Evolutionary conservation across 2,329 filamentous ascomycete genomes (phyloP).

Genomic region (Neoascochyta sp.): DNA sequence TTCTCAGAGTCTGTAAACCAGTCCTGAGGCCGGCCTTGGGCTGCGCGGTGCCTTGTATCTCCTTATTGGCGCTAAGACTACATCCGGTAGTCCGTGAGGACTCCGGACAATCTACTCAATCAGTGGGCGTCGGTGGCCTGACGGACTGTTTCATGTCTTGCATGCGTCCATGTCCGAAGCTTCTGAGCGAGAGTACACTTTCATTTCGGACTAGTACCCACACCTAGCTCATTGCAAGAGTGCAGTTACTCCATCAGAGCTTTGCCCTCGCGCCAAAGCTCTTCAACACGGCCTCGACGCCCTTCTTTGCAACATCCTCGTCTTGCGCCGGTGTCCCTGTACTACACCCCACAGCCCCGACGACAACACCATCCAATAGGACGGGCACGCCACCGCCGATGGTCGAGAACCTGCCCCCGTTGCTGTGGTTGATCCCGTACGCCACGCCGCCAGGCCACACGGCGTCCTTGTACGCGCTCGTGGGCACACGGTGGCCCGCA

Average conservation of each 20-base stretch:
- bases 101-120: too few species aligned
- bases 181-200: too few species aligned
- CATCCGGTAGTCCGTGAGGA: too few species aligned
- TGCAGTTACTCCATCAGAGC: conserved; percentile 30
- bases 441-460: conserved; percentile 53
- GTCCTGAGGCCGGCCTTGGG: too few species aligned
- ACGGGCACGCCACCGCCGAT: conserved; percentile 55
- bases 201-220: too few species aligned
- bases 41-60: too few species aligned
- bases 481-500: conserved; percentile 52
- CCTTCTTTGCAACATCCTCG: conserved; percentile 51
- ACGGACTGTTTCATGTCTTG: too few species aligned
- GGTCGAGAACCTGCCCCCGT: conserved; percentile 52
- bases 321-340: conserved; percentile 55
- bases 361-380: conserved; percentile 45
- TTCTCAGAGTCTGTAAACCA: too few species aligned
- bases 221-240: too few species aligned
- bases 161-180: too few species aligned
- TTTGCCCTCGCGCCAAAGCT: conserved; percentile 38
- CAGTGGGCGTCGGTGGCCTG: too few species aligned
- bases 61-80: too few species aligned
- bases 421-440: conserved; percentile 52
- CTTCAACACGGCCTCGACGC: conserved; percentile 49
- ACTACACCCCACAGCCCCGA: conserved; percentile 54
- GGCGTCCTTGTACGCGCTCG: conserved; percentile 51